Evolutionary conservation across 192 early-diverging fungal genomes (phyloP).

Genomic region (Coemansia sp.): DNA sequence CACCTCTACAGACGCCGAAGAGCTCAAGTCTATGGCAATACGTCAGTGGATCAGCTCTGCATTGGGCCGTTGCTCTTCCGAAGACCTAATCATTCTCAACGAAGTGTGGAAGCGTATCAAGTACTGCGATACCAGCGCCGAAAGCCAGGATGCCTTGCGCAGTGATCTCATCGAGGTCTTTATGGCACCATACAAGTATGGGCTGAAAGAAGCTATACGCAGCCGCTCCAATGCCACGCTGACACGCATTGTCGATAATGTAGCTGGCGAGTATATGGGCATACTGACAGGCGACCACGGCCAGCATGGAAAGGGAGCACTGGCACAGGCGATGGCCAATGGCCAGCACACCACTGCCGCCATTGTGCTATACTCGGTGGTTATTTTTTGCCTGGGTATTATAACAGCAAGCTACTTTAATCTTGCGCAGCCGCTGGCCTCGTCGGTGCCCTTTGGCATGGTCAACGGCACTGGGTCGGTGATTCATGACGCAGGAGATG

Average conservation of each 20-base stretch:
- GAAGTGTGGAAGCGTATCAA: conserved; percentile 53
- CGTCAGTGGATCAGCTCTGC: conserved; percentile 31
- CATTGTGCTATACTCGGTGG: conserved; percentile 50
- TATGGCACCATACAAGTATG: conserved; percentile 34
- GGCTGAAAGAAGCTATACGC: conserved; percentile 46
- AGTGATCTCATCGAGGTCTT: conserved; percentile 43
- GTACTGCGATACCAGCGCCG: conserved; percentile 29
- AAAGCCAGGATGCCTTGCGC: conserved; percentile 30
- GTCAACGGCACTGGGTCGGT: conserved; percentile 30
- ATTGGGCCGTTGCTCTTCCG: conserved; percentile 35
- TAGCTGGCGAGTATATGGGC: conserved; percentile 33
- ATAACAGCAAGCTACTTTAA: conserved; percentile 52
- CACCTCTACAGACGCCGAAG: conserved; percentile 15
- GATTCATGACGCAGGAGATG: conserved; percentile 8
- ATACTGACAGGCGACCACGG: conserved; percentile 5
- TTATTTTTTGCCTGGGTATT: conserved; percentile 50
- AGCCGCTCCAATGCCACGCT: conserved; percentile 41
- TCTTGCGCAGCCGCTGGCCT: conserved; percentile 34
- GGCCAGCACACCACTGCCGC: conserved; percentile 44
- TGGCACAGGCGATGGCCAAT: conserved; percentile 29
- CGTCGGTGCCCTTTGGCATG: conserved; percentile 23
- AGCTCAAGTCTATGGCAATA: conserved; percentile 18
- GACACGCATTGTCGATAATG: conserved; percentile 48
- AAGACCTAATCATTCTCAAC: conserved; percentile 44
- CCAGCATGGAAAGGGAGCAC: conserved; percentile 6